Base-by-base conservation (phyloP, 208 protist species). In the Giardia muris region DNA sequence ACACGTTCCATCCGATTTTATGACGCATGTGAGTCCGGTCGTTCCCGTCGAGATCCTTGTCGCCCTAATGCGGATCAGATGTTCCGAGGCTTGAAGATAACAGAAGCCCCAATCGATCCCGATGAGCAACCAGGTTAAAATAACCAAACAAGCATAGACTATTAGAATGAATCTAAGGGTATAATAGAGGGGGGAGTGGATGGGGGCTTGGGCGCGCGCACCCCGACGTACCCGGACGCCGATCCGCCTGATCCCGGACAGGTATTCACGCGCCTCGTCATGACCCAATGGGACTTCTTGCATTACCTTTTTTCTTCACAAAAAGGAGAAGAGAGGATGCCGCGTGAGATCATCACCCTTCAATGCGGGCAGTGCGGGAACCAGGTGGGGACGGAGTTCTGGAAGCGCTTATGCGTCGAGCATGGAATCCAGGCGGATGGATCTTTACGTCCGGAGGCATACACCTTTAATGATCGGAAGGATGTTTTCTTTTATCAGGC, bases 401-500 rank as follows among this genome's bases (percentile, higher is more conserved):
- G 98, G 98, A 97, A 98, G 90, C 96, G 97, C 93, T 95, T 99
- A 4, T 99, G 97, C 94, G 93, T 95, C 0, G 98, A 99, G 95
- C 98, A 99, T 94, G 98, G 98, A 92, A 99, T 99, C 87, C 94
- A 0, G 94, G 1, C 90, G 10, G 92, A 95, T 48, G 95, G 95
- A 44, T 86, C 46, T 47, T 30, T 93, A 19, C 1, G 22, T 42
- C 47, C n/a, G 0, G 76, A 91, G 30, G 42, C 46, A 2, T 46
- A 0, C 22, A 46, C 48, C 43, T 95, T 93, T 45, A 90, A 93
- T 19, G 98, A 99, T 92, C 94, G 98, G 87, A 99, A 99, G 93
- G 98, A 99, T 94, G 98, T 99, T 4, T 99, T 99, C 93, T 99
- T 99, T 95, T 99, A 99, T 94, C 98, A 99, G 94, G 98, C 98